These are phyloP conservation scores for Heritiera littoralis DNA, from an alignment of 345 rosid genomes.

Conservation along the genomic window DNA sequence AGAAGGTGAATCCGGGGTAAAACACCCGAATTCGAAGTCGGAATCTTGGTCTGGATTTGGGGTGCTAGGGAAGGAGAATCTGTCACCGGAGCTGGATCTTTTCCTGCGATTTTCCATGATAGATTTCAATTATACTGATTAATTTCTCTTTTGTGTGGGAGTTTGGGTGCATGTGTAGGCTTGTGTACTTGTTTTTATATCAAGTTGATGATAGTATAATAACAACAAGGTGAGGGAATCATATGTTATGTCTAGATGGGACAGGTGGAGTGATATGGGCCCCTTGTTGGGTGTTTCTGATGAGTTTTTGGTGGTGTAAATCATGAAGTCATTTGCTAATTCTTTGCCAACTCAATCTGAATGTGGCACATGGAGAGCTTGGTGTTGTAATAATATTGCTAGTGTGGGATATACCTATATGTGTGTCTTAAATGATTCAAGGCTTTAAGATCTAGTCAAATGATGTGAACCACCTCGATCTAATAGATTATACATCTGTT, in stretches of 20 bases:
- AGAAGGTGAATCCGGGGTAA: conserved; percentile 62
- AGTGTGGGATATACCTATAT: not conserved
- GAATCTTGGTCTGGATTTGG: conserved; percentile 40
- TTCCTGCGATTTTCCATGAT: conserved; percentile 13
- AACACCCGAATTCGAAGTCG: conserved; percentile 70
- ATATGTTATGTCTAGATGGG: conserved; percentile 18
- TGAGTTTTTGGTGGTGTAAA: not conserved
- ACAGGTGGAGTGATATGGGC: conserved; percentile 15
- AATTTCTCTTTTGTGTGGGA: not conserved
- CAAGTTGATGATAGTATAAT: conserved; percentile 4
- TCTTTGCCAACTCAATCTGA: conserved; percentile 14
- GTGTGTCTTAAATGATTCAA: not conserved
- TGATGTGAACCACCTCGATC: not conserved
- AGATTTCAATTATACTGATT: not conserved
- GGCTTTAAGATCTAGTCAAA: too few species aligned
- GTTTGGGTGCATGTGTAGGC: conserved; percentile 6
- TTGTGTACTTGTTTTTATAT: not conserved
- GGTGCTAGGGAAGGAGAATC: conserved; percentile 51
- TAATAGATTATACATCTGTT: not conserved
- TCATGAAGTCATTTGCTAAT: not conserved
- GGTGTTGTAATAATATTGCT: conserved; percentile 3
- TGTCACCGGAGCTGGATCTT: conserved; percentile 16
- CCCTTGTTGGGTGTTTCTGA: conserved; percentile 17
- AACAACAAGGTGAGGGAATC: conserved; percentile 14
- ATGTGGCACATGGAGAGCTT: conserved; percentile 17